Conservation (phyloP, 345 rosid genomes). For the Microcos paniculata region DNA sequence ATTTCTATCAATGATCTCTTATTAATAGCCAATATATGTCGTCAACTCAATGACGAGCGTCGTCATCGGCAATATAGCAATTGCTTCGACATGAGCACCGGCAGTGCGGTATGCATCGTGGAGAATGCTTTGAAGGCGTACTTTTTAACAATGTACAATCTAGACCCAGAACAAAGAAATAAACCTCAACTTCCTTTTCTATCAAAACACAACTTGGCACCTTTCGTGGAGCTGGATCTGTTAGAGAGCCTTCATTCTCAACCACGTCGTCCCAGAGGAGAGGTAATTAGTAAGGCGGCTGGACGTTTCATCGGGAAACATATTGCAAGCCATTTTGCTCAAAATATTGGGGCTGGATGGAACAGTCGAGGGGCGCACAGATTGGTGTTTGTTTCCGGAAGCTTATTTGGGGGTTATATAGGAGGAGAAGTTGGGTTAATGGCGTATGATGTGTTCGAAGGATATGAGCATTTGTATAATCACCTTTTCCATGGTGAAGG, state of each 20-base stretch:
- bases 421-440: not conserved
- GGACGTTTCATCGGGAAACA: not conserved
- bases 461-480: not conserved
- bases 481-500: not conserved
- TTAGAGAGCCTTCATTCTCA: not conserved
- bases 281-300: not conserved
- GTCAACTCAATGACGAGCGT: not conserved
- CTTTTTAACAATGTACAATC: not conserved
- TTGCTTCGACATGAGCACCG: not conserved
- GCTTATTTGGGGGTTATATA: not conserved
- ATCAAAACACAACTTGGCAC: not conserved
- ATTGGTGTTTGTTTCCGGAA: not conserved
- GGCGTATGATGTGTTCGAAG: not conserved
- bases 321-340: not conserved
- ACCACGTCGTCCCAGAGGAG: not conserved
- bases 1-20: no score
- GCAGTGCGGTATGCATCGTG: not conserved
- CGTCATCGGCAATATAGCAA: not conserved
- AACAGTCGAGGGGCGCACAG: no score
- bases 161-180: not conserved
- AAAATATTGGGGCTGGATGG: not conserved
- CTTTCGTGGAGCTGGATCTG: not conserved
- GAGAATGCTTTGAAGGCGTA: not conserved
- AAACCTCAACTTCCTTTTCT: not conserved
- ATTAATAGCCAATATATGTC: not conserved